Evolutionary conservation across 1,284 basidiomycete genomes (phyloP).

Genomic region (Blastosporella zonata): DNA sequence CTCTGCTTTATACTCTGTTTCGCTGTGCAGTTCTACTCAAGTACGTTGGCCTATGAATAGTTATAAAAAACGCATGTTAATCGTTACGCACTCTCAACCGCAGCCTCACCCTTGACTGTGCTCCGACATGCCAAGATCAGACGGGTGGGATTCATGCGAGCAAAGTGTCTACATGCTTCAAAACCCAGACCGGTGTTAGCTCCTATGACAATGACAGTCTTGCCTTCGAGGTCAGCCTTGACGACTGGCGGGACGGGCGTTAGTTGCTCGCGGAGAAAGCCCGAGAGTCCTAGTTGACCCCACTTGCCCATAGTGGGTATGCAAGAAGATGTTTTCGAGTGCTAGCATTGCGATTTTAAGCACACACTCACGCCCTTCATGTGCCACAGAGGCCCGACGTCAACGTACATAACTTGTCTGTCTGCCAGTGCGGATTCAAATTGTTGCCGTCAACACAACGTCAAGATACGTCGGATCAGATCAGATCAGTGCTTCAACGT

Average conservation of each 20-base stretch:
- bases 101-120: conserved; percentile 16
- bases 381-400: too few relatives aligned
- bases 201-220: conserved; percentile 23
- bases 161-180: conserved; percentile 22
- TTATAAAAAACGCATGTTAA: neutral
- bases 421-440: too few relatives aligned
- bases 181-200: conserved; percentile 24
- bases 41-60: neutral
- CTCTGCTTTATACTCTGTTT: conserved; percentile 31
- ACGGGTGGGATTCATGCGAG: conserved; percentile 20
- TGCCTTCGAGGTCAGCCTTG: conserved; percentile 18
- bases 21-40: conserved; percentile 27
- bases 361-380: too few relatives aligned
- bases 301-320: conserved; percentile 10
- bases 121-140: conserved; percentile 20
- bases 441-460: too few relatives aligned
- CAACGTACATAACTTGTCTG: too few relatives aligned
- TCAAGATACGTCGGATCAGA: too few relatives aligned
- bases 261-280: conserved; percentile 12
- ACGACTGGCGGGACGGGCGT: conserved; percentile 13
- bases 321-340: too few relatives aligned
- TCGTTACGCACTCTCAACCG: conserved; percentile 10
- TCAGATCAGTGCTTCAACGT: too few relatives aligned
- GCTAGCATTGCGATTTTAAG: too few relatives aligned
- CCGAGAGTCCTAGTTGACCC: neutral